These are phyloP conservation scores for Neonectria ditissima DNA, from an alignment of 2,329 filamentous ascomycete genomes.

Conservation along the genomic window DNA sequence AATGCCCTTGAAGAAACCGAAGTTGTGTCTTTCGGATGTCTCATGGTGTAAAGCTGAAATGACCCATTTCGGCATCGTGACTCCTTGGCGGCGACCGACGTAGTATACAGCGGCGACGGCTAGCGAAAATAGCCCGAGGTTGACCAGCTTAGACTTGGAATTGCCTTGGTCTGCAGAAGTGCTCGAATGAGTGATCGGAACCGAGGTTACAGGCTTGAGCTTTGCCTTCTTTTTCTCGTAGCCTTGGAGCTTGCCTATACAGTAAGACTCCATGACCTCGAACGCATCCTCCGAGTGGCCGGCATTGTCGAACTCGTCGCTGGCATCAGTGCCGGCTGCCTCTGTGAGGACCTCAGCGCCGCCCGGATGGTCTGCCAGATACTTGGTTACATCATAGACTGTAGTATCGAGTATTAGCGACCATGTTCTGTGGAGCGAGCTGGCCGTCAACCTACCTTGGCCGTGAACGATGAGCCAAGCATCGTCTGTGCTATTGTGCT, in stretches of 20 bases:
- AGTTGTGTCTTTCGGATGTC: too few species aligned
- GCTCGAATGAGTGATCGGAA: background rate
- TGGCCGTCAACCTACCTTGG: conserved; percentile 57
- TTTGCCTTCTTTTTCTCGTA: conserved; percentile 34
- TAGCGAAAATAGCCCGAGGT: too few species aligned
- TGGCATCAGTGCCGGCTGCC: conserved; percentile 81
- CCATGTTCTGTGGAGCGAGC: conserved; percentile 7
- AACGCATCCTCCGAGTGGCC: conserved; percentile 77
- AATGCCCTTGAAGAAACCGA: too few species aligned
- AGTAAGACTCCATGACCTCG: conserved; percentile 55
- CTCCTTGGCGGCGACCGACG: too few species aligned
- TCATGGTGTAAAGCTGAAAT: too few species aligned
- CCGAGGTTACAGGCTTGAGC: background rate
- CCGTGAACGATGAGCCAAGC: conserved; percentile 68
- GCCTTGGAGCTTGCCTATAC: conserved; percentile 54
- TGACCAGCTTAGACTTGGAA: too few species aligned
- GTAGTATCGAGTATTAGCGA: background rate
- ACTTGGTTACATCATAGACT: conserved; percentile 71
- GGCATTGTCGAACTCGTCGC: conserved; percentile 84
- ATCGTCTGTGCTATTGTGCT: conserved; percentile 61
- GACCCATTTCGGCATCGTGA: too few species aligned
- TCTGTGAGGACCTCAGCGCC: conserved; percentile 84
- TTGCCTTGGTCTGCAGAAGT: too few species aligned
- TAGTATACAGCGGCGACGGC: too few species aligned
- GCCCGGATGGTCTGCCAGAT: conserved; percentile 72